Evolutionary conservation across 768 basidiomycete species (phyloP), one percentile per base, ranked within the genome.

Genomic region (Suillus hirtellus): DNA sequence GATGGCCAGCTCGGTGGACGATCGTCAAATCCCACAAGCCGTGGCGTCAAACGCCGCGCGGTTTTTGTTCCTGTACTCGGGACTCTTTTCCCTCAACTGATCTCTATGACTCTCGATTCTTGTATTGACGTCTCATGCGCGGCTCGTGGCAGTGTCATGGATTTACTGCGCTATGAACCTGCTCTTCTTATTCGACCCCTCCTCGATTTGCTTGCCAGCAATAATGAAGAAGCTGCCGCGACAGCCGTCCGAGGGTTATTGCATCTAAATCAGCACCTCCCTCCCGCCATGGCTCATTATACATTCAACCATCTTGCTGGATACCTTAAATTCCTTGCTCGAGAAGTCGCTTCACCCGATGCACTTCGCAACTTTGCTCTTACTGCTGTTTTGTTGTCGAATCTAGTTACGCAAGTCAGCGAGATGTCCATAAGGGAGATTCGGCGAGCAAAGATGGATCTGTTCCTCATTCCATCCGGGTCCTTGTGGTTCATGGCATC

Each of bases 121-220:
- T 81, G 86, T 70, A 77, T 85, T 64, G 68, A 73, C 4, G 80
- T 92, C 34, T 82, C 88, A 12, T 81, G 78, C 35, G 78, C 83
- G 3, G 86, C 90, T 24, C 82, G 86, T 49, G 79, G 79, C 34
- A 77, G 84, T 5, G 69, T 92, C 47, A 67, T 89, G 17, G 87
- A 90, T 63, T 73, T 89, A 54, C 87, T 92, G 85, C 82, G 90
- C 24, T 89, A 91, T 68, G 91, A 93, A 67, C 87, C 90, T 5
- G 79, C 80, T 17, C 77, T 91, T n/a, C 75, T 92, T 35, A 78
- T 83, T 14, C 83, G 89, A 11, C 84, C 88, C 21, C 74, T 86
- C 15, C 78, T 91, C 53, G 89, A 90, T 66, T 73, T 82, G 19
- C 76, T 92, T 19, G 78, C 81, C 4, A 84, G 82, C 11, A 81